Evolutionary conservation across 164 flowering plant genomes (phyloP).

Genomic region (Warburgia ugandensis): DNA sequence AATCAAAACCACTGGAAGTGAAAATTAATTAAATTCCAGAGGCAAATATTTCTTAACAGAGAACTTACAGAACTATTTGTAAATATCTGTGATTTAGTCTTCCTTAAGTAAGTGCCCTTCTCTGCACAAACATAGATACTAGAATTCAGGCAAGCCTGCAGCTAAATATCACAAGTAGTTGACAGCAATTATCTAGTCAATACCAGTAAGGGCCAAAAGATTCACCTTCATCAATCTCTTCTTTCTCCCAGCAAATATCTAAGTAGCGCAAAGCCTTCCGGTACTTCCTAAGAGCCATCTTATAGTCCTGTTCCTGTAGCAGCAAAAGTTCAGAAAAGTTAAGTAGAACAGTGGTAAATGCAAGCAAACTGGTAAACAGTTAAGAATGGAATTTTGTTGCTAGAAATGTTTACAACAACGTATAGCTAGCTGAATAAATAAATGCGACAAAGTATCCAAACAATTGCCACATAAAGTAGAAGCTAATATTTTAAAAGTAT

Average conservation of each 20-base stretch:
- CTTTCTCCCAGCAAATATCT: conserved; percentile 98
- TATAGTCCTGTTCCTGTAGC: conserved; percentile 77
- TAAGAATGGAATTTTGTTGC: no score
- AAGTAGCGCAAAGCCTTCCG: conserved; percentile 84
- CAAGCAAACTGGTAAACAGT: no score
- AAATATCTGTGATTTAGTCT: conserved; percentile 31
- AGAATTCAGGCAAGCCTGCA: no score
- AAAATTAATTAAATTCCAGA: background rate
- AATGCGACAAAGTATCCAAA: background rate
- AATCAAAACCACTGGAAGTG: background rate
- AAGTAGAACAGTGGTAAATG: no score
- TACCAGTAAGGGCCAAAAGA: no score
- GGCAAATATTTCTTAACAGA: background rate
- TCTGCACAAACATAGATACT: no score
- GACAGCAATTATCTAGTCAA: no score
- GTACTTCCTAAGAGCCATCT: conserved; percentile 89
- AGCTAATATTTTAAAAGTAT: no score
- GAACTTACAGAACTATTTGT: conserved; percentile 33
- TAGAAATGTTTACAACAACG: no score
- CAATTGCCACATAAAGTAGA: background rate
- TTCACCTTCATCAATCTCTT: conserved; percentile 82
- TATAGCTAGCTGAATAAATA: no score
- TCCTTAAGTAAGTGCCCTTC: conserved; percentile 23
- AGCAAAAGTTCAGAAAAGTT: no score
- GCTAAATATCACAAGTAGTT: no score